Evolutionary conservation across 73 alveolate species (phyloP), one percentile per base, ranked within the genome.

Genomic region (Blepharisma japonicum): DNA sequence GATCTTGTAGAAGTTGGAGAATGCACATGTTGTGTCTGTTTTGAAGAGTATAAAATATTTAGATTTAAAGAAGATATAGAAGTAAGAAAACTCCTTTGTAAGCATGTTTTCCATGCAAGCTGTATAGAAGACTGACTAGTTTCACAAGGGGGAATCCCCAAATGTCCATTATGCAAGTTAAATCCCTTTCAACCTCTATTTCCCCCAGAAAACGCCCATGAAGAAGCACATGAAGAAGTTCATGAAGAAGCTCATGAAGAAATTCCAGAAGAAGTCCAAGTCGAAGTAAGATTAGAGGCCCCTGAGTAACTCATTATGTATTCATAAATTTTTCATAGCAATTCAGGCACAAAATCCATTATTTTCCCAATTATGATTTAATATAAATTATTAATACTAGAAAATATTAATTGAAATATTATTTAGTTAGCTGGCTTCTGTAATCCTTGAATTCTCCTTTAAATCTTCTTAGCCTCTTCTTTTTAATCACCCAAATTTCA

Each of bases 371-470:
- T 32, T 32, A 0, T 32, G 42, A 1, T 32, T 32, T 1, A 32
- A 32, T 32, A 32, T 32, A 32, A 32, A 1, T 32, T 32, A 0
- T 32, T 32, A 32, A 32, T 32, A 32, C 42, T 32, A 32, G 42
- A 32, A 32, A 32, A 32, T 32, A 32, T 32, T 32, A 32, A 32
- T 32, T 32, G 42, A 32, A 32, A 32, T 32, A 32, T 32, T 32
- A 32, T 32, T 32, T 32, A 32, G 42, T 32, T 32, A 32, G 42
- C 42, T 32, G 42, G 42, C 42, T 93, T 78, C 97, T 93, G 87
- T 96, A 96, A 85, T 96, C 99, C 66, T 90, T 90, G 86, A 96
- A 95, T 81, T 87, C 97, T 11, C 99, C 99, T 68, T 94, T 93
- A 87, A 96, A 96, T 56, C 82, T 90, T 86, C 89, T 93, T 38